Base-by-base conservation (phyloP, 2,329 filamentous ascomycete species). In the Colletotrichum sp. region DNA sequence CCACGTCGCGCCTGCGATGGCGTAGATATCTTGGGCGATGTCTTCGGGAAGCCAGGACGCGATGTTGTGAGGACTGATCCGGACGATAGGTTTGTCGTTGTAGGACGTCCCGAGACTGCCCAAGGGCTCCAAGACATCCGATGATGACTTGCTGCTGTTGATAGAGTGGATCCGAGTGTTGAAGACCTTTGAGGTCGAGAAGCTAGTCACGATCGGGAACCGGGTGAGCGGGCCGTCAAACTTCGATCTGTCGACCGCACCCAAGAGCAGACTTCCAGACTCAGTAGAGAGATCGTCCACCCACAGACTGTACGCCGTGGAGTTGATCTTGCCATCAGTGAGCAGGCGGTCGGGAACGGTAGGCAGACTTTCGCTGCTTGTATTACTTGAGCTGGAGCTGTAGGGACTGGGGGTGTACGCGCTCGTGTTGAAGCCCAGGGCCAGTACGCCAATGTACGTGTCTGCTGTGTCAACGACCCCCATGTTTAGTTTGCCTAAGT, bases 271-370 rank as follows among this genome's bases (percentile, higher is more conserved):
- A 30, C 36, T 62, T 7, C 77, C 77, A 3, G 71, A 63, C 49
- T 55, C 34, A 13, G n/a, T 55, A 2, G 62, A 52, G n/a, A 59
- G 32, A 28, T 66, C 64, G 2, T 75, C 86, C 63, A 91, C 86
- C 87, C 93, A 95, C 24, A 96, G 84, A 76, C 92, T 95, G 85
- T 94, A 95, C 5, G 92, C 92, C 78, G 91, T 90, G 39, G 88
- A 88, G 69, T 89, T 87, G 81, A 95, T 94, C 69, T 90, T 81
- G 63, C 90, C 90, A 80, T 94, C 89, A 26, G 89, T 82, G 26
- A 91, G 87, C 81, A 96, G 88, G 78, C 91, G 88, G 81, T 93
- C 89, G 18, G 95, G 88, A 26, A 96, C 86, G 80, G 94, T 91
- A 8, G 88, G 85, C 90, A 91, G 21, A 4, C 34, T 21, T 18